Evolutionary conservation across 495 filamentous ascomycete species (phyloP).

Genomic region (Beverwykella pulmonaria): DNA sequence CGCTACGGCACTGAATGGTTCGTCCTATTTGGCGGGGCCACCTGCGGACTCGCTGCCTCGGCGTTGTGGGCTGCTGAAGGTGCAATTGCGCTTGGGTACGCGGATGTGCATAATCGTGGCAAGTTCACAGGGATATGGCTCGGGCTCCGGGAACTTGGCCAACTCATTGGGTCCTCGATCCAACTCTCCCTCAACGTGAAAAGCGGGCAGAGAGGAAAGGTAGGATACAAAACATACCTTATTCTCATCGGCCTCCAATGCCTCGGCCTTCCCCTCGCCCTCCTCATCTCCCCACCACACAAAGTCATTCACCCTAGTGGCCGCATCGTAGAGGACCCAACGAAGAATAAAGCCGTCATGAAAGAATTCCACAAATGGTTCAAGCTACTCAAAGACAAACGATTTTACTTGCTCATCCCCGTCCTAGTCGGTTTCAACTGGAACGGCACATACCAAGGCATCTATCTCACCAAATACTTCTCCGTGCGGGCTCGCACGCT

Average conservation of each 20-base stretch:
- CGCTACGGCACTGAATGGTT: slow-evolving; percentile 61
- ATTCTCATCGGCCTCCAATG: slow-evolving; percentile 58
- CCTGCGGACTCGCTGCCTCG: slow-evolving; percentile 59
- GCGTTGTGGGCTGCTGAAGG: slow-evolving; percentile 63
- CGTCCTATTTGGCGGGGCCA: slow-evolving; percentile 57
- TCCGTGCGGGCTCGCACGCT: slow-evolving; percentile 58
- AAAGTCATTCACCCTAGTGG: slow-evolving; percentile 59
- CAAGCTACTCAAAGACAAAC: slow-evolving; percentile 50
- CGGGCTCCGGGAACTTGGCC: slow-evolving; percentile 58
- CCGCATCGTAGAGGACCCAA: slow-evolving; percentile 47
- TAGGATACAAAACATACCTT: slow-evolving; percentile 58
- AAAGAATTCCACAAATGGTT: slow-evolving; percentile 54
- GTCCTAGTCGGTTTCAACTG: slow-evolving; percentile 59
- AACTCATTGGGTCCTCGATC: slow-evolving; percentile 60
- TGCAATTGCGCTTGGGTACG: slow-evolving; percentile 61
- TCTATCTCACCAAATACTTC: slow-evolving; percentile 64
- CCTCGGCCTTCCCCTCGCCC: slow-evolving; percentile 54
- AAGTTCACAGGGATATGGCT: slow-evolving; percentile 61
- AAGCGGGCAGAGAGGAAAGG: slow-evolving; percentile 53
- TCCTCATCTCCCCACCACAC: slow-evolving; percentile 56
- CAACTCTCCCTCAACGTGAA: slow-evolving; percentile 58
- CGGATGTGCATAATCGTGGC: slow-evolving; percentile 57
- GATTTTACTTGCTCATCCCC: slow-evolving; percentile 58
- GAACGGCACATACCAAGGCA: slow-evolving; percentile 59
- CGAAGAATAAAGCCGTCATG: slow-evolving; percentile 49